phyloP scores from a whole-genome alignment of 805 yeast species.

The Kodamaea restingae region DNA sequence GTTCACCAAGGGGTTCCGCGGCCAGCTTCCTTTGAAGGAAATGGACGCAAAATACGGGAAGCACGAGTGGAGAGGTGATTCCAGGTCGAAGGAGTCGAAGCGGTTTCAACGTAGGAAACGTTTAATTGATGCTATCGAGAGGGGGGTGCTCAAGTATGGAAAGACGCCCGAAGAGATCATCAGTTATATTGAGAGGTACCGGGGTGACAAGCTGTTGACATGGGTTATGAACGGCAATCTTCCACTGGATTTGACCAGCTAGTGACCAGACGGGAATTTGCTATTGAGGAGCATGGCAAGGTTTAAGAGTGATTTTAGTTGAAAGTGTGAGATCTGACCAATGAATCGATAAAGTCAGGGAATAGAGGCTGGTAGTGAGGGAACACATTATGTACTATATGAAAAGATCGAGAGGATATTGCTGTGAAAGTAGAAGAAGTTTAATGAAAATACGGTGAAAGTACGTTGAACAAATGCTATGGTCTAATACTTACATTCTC shows the following conservation, averaged over 20 bases:
- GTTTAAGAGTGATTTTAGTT: too few relatives aligned
- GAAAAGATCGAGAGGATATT: too few relatives aligned
- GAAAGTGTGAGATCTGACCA: too few relatives aligned
- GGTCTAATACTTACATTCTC: too few relatives aligned
- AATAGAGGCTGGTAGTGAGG: too few relatives aligned
- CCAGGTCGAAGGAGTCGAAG: constrained; percentile 41
- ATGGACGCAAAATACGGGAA: constrained; percentile 43
- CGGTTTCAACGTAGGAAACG: constrained; percentile 42
- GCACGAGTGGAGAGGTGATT: constrained; percentile 44
- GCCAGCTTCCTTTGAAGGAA: constrained; percentile 40
- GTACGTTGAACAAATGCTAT: too few relatives aligned
- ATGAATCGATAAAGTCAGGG: too few relatives aligned
- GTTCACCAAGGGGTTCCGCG: constrained; percentile 41
- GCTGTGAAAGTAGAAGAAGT: too few relatives aligned
- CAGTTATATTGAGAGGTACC: constrained; percentile 36
- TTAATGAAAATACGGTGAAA: too few relatives aligned
- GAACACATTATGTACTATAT: too few relatives aligned
- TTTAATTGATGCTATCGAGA: constrained; percentile 40
- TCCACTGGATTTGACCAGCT: constrained; percentile 28
- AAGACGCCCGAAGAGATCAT: constrained; percentile 40
- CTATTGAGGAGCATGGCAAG: not conserved
- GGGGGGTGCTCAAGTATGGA: constrained; percentile 38
- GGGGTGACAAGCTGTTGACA: constrained; percentile 41
- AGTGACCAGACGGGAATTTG: not conserved
- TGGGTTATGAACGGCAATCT: constrained; percentile 47